Base-by-base conservation (phyloP, 768 basidiomycete species). In the Lactarius hengduanensis region DNA sequence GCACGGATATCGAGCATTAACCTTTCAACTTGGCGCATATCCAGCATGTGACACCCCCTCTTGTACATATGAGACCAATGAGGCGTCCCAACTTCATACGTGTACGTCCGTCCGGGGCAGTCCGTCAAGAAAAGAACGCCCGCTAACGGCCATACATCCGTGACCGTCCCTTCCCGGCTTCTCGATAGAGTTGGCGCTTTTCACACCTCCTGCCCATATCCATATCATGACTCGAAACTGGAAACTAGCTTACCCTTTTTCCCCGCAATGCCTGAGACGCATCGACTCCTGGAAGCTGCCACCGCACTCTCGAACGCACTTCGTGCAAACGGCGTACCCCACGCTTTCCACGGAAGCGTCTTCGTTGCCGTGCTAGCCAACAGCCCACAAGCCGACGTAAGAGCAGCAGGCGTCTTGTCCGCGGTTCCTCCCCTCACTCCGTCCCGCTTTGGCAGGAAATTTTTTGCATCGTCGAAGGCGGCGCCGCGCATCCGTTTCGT, bases 271-370 rank as follows among this genome's bases (percentile, higher is more conserved):
- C 82, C 86, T 73, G 88, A 92, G 72, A 89, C 88, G 61, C 79
- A 81, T 72, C 82, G 91, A 76, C 84, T 93, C 70, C 77, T 93
- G 73, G 87, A 91, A 75, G 91, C 92, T 41, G 91, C 92, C 45
- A 77, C 80, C 57, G 85, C 88, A 65, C 88, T 94, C 76, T 92
- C 91, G 36, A 78, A 78, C 64, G 77, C 87, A 64, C 85, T 94
- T 60, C 78, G 73, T 68, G 76, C 80, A 41, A 78, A 80, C 43
- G 79, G 79, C 65, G 84, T 92, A 61, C 86, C 89, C 11, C 92
- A 94, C 73, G 92, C 91, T 36, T 93, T 94, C 76, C 83, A 94
- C 71, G 92, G 92, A 15, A 88, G 82, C 72, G 77, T 92, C 65
- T 77, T 92, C 70, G 85, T 86, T 38, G 88, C 92, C 30, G 78